These are phyloP conservation scores for Fusarium hostae DNA, from an alignment of 2,329 filamentous ascomycete species.

Conservation along the genomic window DNA sequence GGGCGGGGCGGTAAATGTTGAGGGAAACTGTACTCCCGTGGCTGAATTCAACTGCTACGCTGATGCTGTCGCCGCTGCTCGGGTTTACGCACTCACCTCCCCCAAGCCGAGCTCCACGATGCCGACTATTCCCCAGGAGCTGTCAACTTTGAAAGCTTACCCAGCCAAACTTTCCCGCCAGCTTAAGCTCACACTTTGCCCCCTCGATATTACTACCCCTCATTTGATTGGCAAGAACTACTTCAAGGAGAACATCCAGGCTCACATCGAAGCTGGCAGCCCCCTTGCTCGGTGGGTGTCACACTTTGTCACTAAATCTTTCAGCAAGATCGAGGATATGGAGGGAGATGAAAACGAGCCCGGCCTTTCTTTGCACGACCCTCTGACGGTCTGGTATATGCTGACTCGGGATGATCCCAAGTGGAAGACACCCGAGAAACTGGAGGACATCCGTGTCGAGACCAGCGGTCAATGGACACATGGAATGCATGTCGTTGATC, in stretches of 20 bases:
- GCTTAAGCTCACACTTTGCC: conserved; percentile 77
- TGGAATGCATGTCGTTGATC: conserved; percentile 89
- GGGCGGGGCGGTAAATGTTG: conserved; percentile 84
- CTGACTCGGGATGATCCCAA: conserved; percentile 67
- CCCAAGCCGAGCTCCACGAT: conserved; percentile 80
- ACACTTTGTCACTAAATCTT: conserved; percentile 77
- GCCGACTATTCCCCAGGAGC: conserved; percentile 70
- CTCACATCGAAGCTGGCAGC: conserved; percentile 69
- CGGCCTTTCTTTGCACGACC: conserved; percentile 78
- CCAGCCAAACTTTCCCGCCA: conserved; percentile 70
- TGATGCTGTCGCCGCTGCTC: conserved; percentile 80
- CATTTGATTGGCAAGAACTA: conserved; percentile 72
- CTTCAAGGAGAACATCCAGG: conserved; percentile 66
- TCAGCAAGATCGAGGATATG: conserved; percentile 73
- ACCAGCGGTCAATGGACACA: conserved; percentile 93
- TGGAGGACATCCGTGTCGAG: conserved; percentile 89
- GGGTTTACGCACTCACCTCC: conserved; percentile 82
- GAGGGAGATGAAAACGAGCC: conserved; percentile 67
- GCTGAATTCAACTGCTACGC: conserved; percentile 97
- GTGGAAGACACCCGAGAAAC: conserved; percentile 67
- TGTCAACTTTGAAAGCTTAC: conserved; percentile 67
- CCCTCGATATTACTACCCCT: conserved; percentile 79
- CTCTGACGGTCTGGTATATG: conserved; percentile 82
- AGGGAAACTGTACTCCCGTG: conserved; percentile 85
- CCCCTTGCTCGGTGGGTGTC: conserved; percentile 79